Conservation (phyloP, 176 grass and related monocot genomes). For the Bothriochloa decipiens region DNA sequence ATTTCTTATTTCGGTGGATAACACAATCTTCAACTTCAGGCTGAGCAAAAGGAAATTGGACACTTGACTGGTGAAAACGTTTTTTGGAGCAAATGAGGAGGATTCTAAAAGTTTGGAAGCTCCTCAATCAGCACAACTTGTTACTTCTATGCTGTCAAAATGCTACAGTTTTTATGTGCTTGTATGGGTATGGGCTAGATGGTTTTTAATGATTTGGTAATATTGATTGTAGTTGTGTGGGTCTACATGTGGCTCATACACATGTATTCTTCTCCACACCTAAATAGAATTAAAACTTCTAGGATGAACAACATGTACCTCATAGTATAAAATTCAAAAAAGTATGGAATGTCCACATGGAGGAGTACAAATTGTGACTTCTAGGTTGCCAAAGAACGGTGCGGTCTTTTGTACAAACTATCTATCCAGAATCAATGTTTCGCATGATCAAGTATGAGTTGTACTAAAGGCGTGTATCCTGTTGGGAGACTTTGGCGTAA, state of each 20-base stretch:
- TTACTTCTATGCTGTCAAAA: slow-evolving; percentile 41
- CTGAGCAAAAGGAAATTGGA: slow-evolving; percentile 47
- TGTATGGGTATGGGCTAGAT: too few species aligned
- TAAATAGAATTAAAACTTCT: too few species aligned
- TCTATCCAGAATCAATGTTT: slow-evolving; percentile 66
- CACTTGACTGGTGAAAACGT: slow-evolving; percentile 40
- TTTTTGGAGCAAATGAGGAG: slow-evolving; percentile 44
- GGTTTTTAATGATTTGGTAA: too few species aligned
- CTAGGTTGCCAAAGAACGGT: slow-evolving; percentile 25
- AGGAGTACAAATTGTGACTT: too few species aligned
- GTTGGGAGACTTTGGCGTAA: slow-evolving; percentile 53
- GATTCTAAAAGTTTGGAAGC: slow-evolving; percentile 38
- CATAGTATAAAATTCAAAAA: too few species aligned
- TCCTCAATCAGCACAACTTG: slow-evolving; percentile 27
- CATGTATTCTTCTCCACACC: too few species aligned
- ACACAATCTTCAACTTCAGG: slow-evolving; percentile 32
- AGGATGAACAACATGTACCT: too few species aligned
- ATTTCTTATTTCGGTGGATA: slow-evolving; percentile 45
- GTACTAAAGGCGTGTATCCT: slow-evolving; percentile 65
- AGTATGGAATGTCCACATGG: too few species aligned
- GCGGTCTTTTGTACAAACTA: slow-evolving; percentile 65
- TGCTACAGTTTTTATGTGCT: too few species aligned
- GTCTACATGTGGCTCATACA: too few species aligned
- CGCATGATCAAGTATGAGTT: slow-evolving; percentile 69
- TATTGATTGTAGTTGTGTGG: too few species aligned